Percentiles rank a stretch among this genome's conserved stretches.
Conservation (phyloP, 495 filamentous ascomycete species). For the Darksidea phi region DNA sequence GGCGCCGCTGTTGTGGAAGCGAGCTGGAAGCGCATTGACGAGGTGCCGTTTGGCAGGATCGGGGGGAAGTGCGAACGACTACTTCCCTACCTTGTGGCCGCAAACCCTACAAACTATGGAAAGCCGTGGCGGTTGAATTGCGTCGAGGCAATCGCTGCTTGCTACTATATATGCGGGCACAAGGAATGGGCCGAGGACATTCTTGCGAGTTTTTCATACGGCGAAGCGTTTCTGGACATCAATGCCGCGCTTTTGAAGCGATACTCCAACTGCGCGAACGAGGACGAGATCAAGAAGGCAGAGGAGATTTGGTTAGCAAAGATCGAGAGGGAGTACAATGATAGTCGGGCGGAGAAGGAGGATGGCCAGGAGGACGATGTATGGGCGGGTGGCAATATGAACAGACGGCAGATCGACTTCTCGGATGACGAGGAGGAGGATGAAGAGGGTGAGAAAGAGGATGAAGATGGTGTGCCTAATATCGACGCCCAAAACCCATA, state of each 20-base stretch:
- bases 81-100: conserved; percentile 92
- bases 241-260: conserved; percentile 77
- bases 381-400: conserved; percentile 85
- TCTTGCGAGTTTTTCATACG: conserved; percentile 82
- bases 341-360: conserved; percentile 67
- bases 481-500: conserved; percentile 55
- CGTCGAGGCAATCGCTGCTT: conserved; percentile 88
- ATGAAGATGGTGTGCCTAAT: conserved; percentile 48
- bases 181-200: conserved; percentile 83
- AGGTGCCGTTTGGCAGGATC: conserved; percentile 87
- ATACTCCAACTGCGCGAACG: conserved; percentile 78
- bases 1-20: conserved; percentile 97
- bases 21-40: conserved; percentile 88
- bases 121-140: conserved; percentile 93
- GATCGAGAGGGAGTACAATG: conserved; percentile 83
- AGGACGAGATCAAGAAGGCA: conserved; percentile 82
- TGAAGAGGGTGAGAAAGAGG: conserved; percentile 46
- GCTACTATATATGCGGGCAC: conserved; percentile 89
- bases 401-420: conserved; percentile 58
- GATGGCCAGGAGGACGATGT: conserved; percentile 61
- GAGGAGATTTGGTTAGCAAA: conserved; percentile 85
- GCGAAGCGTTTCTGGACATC: conserved; percentile 81
- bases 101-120: conserved; percentile 96
- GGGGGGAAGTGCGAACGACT: conserved; percentile 93
- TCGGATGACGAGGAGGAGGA: conserved; percentile 51